Base-by-base conservation (phyloP, 345 rosid genomes). In the Cardiospermum halicacabum region DNA sequence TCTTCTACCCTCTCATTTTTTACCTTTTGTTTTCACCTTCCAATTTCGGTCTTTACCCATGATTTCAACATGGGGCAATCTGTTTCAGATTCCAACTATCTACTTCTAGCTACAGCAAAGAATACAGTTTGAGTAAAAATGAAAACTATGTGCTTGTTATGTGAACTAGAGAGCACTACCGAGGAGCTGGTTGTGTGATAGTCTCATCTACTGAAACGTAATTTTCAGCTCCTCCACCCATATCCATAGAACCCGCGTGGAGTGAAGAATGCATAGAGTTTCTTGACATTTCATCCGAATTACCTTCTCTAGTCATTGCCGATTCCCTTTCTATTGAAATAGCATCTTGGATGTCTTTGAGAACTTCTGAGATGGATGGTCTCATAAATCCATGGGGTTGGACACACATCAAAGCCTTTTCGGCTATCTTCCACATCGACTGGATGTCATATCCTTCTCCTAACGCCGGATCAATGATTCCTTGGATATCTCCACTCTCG, bases 371-470 rank as follows among this genome's bases (percentile, higher is more conserved):
- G 42, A 95, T 91, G 0, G 96, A 84, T 1, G 99, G 98, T 72
- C 99, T 85, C 96, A 86, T 77, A 77, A 84, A 77, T 27, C 99
- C 98, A 27, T 91, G 97, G 11, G 99, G 92, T 69, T 75, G 87
- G 58, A 95, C 97, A 6, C 99, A 95, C 79, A 86, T 74, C 70
- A 91, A 59, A 3, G 99, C 99, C 64, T 85, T 91, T 85, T 95
- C 99, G 0, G 97, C 99, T 16, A 95, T 88, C 78, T 95, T 95
- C 99, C 99, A 95, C 94, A 95, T 89, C 0, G 99, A 86, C 45
- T 95, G 99, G 42, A 91, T 84, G 68, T 93, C 96, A 15, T 87
- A 95, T 18, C 85, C 96, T 8, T 85, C 75, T 16, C 22, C 48
- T n/a, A 95, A 62, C 0, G 74, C 74, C 1, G 87, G 96, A 74